Percentiles rank a stretch among this genome's conserved stretches.
Evolutionary conservation across 345 rosid genomes (phyloP).

Genomic region (Geranium brycei): DNA sequence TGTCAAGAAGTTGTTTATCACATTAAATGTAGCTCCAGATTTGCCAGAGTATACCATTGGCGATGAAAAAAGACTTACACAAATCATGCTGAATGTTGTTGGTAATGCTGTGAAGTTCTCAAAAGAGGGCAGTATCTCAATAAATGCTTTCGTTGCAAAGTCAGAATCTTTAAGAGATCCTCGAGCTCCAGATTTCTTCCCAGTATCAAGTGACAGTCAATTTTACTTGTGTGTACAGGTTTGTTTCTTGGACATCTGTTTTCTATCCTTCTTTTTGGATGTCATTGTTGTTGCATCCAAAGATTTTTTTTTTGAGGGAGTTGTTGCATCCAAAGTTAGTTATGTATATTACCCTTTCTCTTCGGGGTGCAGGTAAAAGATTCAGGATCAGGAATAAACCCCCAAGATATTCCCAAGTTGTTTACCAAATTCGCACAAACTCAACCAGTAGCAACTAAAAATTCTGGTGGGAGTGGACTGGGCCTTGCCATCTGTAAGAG

Average conservation of each 20-base stretch:
- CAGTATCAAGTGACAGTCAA: constrained; percentile 51
- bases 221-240: constrained; percentile 92
- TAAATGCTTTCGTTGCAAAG: constrained; percentile 67
- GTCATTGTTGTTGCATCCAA: not conserved
- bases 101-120: constrained; percentile 98
- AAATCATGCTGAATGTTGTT: constrained; percentile 67
- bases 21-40: constrained; percentile 73
- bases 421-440: constrained; percentile 86
- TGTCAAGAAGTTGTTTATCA: constrained; percentile 58
- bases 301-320: no score
- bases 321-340: constrained; percentile 3
- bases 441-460: constrained; percentile 50
- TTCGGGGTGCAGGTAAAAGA: constrained; percentile 66
- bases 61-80: constrained; percentile 89
- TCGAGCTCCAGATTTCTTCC: constrained; percentile 55
- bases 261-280: not conserved
- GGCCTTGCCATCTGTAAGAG: constrained; percentile 98
- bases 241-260: constrained; percentile 15
- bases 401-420: constrained; percentile 75
- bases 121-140: constrained; percentile 63
- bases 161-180: constrained; percentile 46
- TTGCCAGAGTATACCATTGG: constrained; percentile 76
- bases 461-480: constrained; percentile 80
- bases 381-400: constrained; percentile 69
- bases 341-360: constrained; percentile 5